phyloP scores from a whole-genome alignment of 2,329 filamentous ascomycete genomes.

The Phaeophleospora eucalypticola region DNA sequence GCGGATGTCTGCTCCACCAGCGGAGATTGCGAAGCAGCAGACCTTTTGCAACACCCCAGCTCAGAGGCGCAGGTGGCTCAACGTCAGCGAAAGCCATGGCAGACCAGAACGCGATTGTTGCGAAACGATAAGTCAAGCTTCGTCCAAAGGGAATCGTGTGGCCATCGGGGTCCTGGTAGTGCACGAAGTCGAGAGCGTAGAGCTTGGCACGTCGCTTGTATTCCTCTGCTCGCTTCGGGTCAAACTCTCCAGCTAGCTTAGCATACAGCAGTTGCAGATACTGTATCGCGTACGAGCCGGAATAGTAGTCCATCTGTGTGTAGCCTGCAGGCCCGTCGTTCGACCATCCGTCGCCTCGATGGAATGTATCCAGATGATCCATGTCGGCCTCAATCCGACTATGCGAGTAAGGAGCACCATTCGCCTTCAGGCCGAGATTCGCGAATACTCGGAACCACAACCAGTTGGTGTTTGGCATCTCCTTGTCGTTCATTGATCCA shows the following conservation, averaged over 20 bases:
- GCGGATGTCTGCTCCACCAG: slow-evolving; percentile 72
- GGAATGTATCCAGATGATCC: slow-evolving; percentile 73
- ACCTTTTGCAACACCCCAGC: slow-evolving; percentile 76
- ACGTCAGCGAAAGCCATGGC: slow-evolving; percentile 72
- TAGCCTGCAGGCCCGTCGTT: slow-evolving; percentile 73
- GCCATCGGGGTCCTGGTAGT: slow-evolving; percentile 71
- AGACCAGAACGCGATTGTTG: slow-evolving; percentile 81
- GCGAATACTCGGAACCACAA: slow-evolving; percentile 83
- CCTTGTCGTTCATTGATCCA: slow-evolving; percentile 74
- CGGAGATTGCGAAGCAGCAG: slow-evolving; percentile 68
- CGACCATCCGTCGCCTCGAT: slow-evolving; percentile 77
- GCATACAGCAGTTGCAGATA: slow-evolving; percentile 74
- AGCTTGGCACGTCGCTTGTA: slow-evolving; percentile 65
- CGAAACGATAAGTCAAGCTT: slow-evolving; percentile 76
- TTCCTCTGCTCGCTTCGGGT: slow-evolving; percentile 62
- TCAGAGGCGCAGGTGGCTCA: slow-evolving; percentile 65
- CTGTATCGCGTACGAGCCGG: slow-evolving; percentile 76
- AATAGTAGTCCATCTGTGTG: slow-evolving; percentile 83
- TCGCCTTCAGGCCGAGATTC: slow-evolving; percentile 72
- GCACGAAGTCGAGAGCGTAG: slow-evolving; percentile 66
- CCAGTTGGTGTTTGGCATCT: slow-evolving; percentile 65
- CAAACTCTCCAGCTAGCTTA: slow-evolving; percentile 62
- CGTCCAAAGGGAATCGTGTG: slow-evolving; percentile 72
- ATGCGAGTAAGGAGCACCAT: slow-evolving; percentile 67
- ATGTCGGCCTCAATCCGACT: slow-evolving; percentile 69